phyloP scores from a whole-genome alignment of 2,329 filamentous ascomycete genomes.

The Hypoxylon rubiginosum region DNA sequence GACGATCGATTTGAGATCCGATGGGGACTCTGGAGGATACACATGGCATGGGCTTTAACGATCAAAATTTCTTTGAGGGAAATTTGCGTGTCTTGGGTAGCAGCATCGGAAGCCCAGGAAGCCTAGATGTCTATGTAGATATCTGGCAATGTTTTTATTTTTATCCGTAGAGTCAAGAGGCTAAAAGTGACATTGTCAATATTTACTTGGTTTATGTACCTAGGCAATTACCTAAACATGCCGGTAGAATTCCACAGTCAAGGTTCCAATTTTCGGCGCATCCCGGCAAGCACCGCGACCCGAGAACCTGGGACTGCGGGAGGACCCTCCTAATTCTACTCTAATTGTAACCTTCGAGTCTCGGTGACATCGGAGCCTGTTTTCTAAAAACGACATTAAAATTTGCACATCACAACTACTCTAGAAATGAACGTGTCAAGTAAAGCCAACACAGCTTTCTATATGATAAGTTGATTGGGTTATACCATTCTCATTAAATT shows the following conservation, averaged over 20 bases:
- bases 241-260: not conserved
- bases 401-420: not conserved
- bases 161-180: not conserved
- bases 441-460: not conserved
- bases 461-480: not conserved
- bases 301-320: conserved; percentile 31
- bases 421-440: not conserved
- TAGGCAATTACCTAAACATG: too few relatives aligned
- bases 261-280: not conserved
- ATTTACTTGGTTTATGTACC: not conserved
- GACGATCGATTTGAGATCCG: conserved; percentile 2
- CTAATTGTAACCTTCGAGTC: not conserved
- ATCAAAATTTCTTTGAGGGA: not conserved
- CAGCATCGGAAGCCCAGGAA: not conserved
- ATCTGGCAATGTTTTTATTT: not conserved
- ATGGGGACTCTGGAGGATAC: conserved; percentile 3
- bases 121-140: not conserved
- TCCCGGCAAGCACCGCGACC: conserved; percentile 22
- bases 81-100: not conserved
- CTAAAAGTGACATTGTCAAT: not conserved
- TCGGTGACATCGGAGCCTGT: not conserved
- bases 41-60: conserved; percentile 2
- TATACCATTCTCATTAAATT: not conserved
- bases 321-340: conserved; percentile 7
- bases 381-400: not conserved